Evolutionary conservation across 1,139 yeast genomes (phyloP), one percentile per base, ranked within the genome.

Genomic region (Magnusiomyces paraingens): DNA sequence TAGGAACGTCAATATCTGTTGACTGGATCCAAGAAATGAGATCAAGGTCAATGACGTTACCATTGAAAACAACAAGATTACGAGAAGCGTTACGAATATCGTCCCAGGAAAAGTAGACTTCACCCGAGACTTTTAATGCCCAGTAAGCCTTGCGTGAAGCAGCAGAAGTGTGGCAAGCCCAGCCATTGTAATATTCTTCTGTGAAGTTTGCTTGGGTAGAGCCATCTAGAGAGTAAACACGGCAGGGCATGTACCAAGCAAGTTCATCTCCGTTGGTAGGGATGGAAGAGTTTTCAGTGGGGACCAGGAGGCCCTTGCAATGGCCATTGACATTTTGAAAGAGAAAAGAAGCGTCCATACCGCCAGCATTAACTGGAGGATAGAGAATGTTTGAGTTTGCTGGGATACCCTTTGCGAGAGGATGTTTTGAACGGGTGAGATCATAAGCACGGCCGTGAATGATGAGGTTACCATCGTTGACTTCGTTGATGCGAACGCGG

Each of bases 201-300:
- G 90, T 77, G 61, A 77, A 78, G 65, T 87, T 83, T 32, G 87
- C 86, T 38, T 71, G 57, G 1, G 86, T 69, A 1, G 91, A 76
- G 3, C 96, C 96, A 68, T 87, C 86, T 62, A 80, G 84, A 49
- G 75, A 71, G 57, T 83, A 75, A 49, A 86, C 60, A 62, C 83
- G 82, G 73, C 99, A 93, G 2, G 99, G 98, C 86, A 90, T 89
- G 71, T 93, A 93, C 96, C 96, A 91, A 10, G 96, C 98, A 61
- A 93, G 67, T 49, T 84, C 82, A 44, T 79, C 81, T 43, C 76
- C 76, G 58, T 77, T 74, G 57, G 74, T 71, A 0, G 97, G 97
- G 56, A 91, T 90, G 0, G 83, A 62, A 63, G 88, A 79, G 65
- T 83, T 79, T 11, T 74, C 80, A 59, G 80, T 80, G 48, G 98